Conservation (phyloP, 495 filamentous ascomycete genomes). For the Tuber magnatum region DNA sequence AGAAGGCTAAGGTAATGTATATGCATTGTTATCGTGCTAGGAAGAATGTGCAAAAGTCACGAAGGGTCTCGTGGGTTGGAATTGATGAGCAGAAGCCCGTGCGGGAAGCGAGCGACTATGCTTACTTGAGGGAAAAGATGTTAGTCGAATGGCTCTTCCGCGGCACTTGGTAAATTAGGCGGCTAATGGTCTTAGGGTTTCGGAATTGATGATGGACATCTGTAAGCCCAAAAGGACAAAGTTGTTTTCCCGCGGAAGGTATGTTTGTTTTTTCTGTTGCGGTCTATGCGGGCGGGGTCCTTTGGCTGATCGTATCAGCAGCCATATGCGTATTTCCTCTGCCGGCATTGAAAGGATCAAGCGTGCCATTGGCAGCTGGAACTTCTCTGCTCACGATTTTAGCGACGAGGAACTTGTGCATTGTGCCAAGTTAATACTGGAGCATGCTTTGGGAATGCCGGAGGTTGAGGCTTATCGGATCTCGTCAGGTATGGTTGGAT, state of each 20-base stretch:
- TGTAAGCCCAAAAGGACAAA: slow-evolving; percentile 63
- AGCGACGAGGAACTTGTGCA: slow-evolving; percentile 80
- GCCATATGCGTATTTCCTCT: slow-evolving; percentile 47
- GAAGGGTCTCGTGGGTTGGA: slow-evolving; percentile 89
- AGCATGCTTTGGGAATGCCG: slow-evolving; percentile 77
- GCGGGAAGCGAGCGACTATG: slow-evolving; percentile 49
- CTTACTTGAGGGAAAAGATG: slow-evolving; percentile 78
- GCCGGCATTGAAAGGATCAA: slow-evolving; percentile 58
- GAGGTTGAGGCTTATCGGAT: slow-evolving; percentile 74
- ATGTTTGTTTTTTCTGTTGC: slow-evolving; percentile 44
- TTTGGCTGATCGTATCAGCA: slow-evolving; percentile 15
- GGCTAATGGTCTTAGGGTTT: slow-evolving; percentile 58
- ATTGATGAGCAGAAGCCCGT: slow-evolving; percentile 69
- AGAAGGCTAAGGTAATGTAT: slow-evolving; percentile 63
- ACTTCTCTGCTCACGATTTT: slow-evolving; percentile 81
- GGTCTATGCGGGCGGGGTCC: background rate
- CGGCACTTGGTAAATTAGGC: background rate
- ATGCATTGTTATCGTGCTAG: slow-evolving; percentile 76
- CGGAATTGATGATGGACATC: slow-evolving; percentile 82
- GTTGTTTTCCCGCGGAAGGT: slow-evolving; percentile 45
- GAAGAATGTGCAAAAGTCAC: slow-evolving; percentile 59
- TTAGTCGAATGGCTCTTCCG: slow-evolving; percentile 36
- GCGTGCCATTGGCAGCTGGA: slow-evolving; percentile 68
- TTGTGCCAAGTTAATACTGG: slow-evolving; percentile 71
- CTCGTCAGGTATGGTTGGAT: slow-evolving; percentile 53